Base-by-base conservation (phyloP, 2,329 filamentous ascomycete species). In the Fusarium zealandicum region DNA sequence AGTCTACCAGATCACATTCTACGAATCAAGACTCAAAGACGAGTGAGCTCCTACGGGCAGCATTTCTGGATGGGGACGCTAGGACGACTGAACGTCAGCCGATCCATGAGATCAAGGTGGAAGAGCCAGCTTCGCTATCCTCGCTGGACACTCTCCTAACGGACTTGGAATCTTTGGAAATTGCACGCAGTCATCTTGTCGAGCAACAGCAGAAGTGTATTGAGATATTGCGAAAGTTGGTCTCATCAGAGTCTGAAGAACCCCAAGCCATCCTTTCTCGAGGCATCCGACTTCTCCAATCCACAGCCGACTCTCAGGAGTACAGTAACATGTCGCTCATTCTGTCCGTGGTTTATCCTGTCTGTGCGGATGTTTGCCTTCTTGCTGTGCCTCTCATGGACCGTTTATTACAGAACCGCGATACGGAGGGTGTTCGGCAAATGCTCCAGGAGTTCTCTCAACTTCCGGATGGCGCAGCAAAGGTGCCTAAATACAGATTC, bases 211-310 rank as follows among this genome's bases (percentile, higher is more conserved):
- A 38, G 14, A 59, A 51, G 10, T 67, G 63, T 10, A 53, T 57
- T 17, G 16, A 32, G 6, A 38, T 66, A 7, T 47, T 73, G 11
- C 32, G 59, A 30, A 45, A 16, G 6, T 17, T 71, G 30, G 50
- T 57, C 9, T 52, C 38, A 13, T 48, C 59, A 28, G 52, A 60
- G 10, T 38, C 22, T 3, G 20, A 61, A 32, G 61, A 53, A 10
- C 47, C 57, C 4, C 39, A 53, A 27, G 25, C 50, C 14, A 43
- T 47, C 18, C 44, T 61, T 42, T 56, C 57, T 33, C 53, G 59
- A 43, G 64, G 64, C 12, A 47, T 66, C 33, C 44, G 60, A 20
- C 39, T 75, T 39, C 62, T 74, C 31, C 60, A 59, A 30, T 50
- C 63, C 10, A 46, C 60, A 6, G 42, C 60, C 13, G 40, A 49